Evolutionary conservation across 2,329 filamentous ascomycete species (phyloP), one percentile per base, ranked within the genome.

Genomic region (Penicillium sp.): DNA sequence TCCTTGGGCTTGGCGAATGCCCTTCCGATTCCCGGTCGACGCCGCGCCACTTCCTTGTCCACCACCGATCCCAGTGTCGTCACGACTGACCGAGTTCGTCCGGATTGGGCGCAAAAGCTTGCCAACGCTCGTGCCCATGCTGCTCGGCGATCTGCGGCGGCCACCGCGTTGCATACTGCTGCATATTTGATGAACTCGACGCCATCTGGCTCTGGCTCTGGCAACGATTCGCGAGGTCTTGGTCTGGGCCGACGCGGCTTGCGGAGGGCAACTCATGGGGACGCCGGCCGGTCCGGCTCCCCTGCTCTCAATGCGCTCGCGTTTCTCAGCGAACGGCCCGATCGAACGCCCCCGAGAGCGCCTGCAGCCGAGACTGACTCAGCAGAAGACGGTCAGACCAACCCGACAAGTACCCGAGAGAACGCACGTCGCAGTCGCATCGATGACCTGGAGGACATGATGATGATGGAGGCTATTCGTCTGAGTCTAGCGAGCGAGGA

Each of bases 401-500:
- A 63, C 55, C 47, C 69, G 25, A 64, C 69, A 33, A 67, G 72
- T 4, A 64, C 72, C 12, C 70, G 72, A n/a, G 66, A 77, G 6
- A 78, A 76, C 56, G 79, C 78, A 33, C 72, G 83, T 50, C 73
- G 81, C 52, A 79, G 69, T 47, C 78, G 88, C 28, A 82, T 94
- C 64, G 88, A 94, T 24, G 90, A 97, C 58, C 77, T 97, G 0
- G 93, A 98, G 66, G 91, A 95, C 42, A 87, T 98, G 75, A 98
- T 98, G 93, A 90, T 97, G 76, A 89, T 93, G 77, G 93, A 98
- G 67, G 93, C 93, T 0, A 94, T 98, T 41, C 79, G 93, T 35
- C 69, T 95, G 28, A 95, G 90, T 41, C 75, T 98, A n/a, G 90
- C 86, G 0, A 85, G 88, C 1, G 93, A 98, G 66, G 91, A 97